phyloP scores from a whole-genome alignment of 495 filamentous ascomycete genomes.

The Apodospora peruviana region DNA sequence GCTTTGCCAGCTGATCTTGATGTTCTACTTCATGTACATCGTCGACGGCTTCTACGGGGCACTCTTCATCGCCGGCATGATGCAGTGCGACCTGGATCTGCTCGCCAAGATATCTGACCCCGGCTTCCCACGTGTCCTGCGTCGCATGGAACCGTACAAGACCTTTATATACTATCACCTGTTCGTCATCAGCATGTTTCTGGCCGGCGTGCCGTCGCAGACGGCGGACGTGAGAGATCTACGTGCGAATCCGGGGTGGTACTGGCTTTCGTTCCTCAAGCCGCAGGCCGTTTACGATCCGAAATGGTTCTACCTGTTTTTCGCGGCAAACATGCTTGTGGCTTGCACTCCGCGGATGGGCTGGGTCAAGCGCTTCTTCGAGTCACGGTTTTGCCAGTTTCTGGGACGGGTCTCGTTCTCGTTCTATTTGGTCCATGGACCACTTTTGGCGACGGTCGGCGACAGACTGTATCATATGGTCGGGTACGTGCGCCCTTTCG shows the following conservation, averaged over 20 bases:
- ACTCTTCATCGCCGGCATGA: slow-evolving; percentile 44
- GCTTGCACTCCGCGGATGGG: slow-evolving; percentile 38
- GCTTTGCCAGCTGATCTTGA: slow-evolving; percentile 23
- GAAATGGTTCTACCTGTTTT: slow-evolving; percentile 43
- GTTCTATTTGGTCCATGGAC: slow-evolving; percentile 64
- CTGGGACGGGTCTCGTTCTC: slow-evolving; percentile 60
- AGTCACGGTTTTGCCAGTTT: slow-evolving; percentile 55
- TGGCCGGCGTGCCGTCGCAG: slow-evolving; percentile 45
- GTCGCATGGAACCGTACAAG: slow-evolving; percentile 37
- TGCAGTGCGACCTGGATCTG: slow-evolving; percentile 45
- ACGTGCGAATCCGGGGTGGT: slow-evolving; percentile 36
- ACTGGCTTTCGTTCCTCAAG: slow-evolving; percentile 41
- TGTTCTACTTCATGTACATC: slow-evolving; percentile 40
- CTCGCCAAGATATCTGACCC: slow-evolving; percentile 29
- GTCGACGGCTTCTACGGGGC: slow-evolving; percentile 42
- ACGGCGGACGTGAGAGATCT: slow-evolving; percentile 30
- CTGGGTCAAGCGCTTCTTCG: slow-evolving; percentile 49
- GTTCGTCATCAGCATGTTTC: slow-evolving; percentile 37
- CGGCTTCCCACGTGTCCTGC: slow-evolving; percentile 34
- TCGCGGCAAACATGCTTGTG: slow-evolving; percentile 52
- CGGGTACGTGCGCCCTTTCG: slow-evolving; percentile 32
- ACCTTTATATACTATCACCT: slow-evolving; percentile 40
- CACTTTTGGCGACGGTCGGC: slow-evolving; percentile 42
- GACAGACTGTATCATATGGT: slow-evolving; percentile 45
- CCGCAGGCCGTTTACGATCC: slow-evolving; percentile 50